A percentile compares a stretch with the other conserved stretches of the same genome.
Conservation (phyloP, 2,329 filamentous ascomycete species). For the Diaporthe nobilis region DNA sequence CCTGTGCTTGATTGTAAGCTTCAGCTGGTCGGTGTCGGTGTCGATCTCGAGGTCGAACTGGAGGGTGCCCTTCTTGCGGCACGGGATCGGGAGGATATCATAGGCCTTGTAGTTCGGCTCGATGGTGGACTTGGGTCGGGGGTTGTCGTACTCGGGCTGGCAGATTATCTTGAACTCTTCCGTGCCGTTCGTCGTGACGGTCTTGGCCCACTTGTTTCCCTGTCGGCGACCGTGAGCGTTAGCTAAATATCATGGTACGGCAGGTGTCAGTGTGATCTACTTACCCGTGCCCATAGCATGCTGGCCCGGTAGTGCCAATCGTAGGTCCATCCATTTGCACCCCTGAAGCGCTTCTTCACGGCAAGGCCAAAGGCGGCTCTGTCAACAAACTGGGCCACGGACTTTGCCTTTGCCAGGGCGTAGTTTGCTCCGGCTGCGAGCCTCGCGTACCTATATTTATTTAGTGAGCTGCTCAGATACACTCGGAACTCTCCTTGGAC, state of each 20-base stretch:
- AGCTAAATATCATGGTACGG: neutral
- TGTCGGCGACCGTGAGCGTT: neutral
- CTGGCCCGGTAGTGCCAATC: neutral
- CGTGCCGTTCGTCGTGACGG: neutral
- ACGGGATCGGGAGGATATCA: neutral
- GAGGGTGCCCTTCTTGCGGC: neutral
- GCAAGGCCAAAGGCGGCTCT: neutral
- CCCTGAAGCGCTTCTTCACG: neutral
- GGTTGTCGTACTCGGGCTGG: neutral
- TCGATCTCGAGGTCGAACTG: neutral
- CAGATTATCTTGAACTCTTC: slow-evolving; percentile 14
- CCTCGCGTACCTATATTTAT: neutral
- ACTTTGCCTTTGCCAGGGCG: neutral
- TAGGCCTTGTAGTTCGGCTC: neutral
- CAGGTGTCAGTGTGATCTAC: neutral
- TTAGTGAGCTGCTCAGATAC: neutral
- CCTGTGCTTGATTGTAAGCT: neutral
- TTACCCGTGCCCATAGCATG: neutral
- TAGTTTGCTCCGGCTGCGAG: slow-evolving; percentile 2
- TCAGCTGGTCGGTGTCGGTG: neutral
- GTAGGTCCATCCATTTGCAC: neutral
- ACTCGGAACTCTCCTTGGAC: rapidly evolving
- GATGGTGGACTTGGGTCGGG: neutral
- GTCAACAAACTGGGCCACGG: neutral
- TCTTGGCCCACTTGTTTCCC: neutral